A percentile compares a stretch with the other conserved stretches of the same genome.
Evolutionary conservation across 1,284 basidiomycete species (phyloP).

Genomic region (Rhodotorula sp.): DNA sequence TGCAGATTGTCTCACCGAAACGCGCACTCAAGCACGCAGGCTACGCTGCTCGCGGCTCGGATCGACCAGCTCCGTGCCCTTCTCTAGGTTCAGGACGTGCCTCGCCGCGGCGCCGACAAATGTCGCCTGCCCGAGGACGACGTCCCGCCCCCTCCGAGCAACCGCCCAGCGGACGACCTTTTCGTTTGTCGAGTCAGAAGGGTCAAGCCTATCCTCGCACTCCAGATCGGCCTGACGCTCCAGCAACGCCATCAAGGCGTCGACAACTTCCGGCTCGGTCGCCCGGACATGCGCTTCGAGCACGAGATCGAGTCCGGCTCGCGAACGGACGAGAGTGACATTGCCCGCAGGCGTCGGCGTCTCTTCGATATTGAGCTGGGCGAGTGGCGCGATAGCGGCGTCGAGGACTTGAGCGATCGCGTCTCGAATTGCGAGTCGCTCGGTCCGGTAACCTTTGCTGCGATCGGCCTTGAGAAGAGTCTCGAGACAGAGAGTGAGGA

Average conservation of each 20-base stretch:
- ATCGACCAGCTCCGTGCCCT: background rate
- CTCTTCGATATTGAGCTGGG: background rate
- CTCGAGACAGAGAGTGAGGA: background rate
- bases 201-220: background rate
- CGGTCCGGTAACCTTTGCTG: background rate
- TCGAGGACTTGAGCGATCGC: background rate
- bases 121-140: background rate
- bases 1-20: too few species aligned
- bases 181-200: background rate
- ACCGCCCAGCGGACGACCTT: constrained; percentile 14
- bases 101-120: background rate
- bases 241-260: background rate
- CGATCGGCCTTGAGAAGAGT: background rate
- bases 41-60: too few species aligned
- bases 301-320: background rate
- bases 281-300: background rate
- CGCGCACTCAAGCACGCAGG: too few species aligned
- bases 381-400: background rate
- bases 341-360: background rate
- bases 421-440: background rate
- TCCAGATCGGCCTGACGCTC: background rate
- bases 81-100: background rate
- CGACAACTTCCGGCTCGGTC: background rate
- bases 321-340: background rate
- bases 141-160: background rate